A percentile compares a stretch with the other conserved stretches of the same genome.
phyloP scores from a whole-genome alignment of 2,329 filamentous ascomycete species.

The Cladophialophora psammophila region DNA sequence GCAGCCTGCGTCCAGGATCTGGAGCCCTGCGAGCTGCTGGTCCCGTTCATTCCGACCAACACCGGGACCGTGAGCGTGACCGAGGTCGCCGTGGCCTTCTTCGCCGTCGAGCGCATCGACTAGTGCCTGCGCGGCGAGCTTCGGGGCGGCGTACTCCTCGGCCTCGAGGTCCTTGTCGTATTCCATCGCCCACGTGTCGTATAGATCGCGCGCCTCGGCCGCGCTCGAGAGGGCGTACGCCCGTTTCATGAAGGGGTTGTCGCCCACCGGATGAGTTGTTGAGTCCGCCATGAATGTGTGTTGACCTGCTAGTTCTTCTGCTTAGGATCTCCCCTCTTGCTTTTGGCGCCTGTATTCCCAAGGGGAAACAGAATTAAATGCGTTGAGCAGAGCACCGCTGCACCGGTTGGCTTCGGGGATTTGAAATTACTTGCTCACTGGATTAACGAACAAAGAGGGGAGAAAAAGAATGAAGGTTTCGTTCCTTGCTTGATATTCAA shows the following conservation, averaged over 20 bases:
- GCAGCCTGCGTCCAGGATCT: constrained; percentile 63
- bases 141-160: constrained; percentile 53
- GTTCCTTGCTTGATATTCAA: too few relatives aligned
- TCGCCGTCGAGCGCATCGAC: not conserved
- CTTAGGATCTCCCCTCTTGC: not conserved
- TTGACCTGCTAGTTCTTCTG: not conserved
- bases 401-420: too few relatives aligned
- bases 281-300: not conserved
- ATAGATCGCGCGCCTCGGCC: constrained; percentile 51
- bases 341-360: not conserved
- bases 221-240: constrained; percentile 48
- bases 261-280: constrained; percentile 18
- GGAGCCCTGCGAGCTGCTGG: constrained; percentile 36
- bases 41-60: not conserved
- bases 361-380: too few relatives aligned
- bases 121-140: constrained; percentile 48
- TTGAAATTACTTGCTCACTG: too few relatives aligned
- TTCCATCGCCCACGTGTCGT: constrained; percentile 56
- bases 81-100: too few relatives aligned
- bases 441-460: too few relatives aligned
- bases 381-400: too few relatives aligned
- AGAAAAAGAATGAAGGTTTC: too few relatives aligned
- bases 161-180: constrained; percentile 54
- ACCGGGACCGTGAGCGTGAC: too few relatives aligned
- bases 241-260: constrained; percentile 46